Base-by-base conservation (phyloP, 2,329 filamentous ascomycete genomes). In the Xylaria sp. region DNA sequence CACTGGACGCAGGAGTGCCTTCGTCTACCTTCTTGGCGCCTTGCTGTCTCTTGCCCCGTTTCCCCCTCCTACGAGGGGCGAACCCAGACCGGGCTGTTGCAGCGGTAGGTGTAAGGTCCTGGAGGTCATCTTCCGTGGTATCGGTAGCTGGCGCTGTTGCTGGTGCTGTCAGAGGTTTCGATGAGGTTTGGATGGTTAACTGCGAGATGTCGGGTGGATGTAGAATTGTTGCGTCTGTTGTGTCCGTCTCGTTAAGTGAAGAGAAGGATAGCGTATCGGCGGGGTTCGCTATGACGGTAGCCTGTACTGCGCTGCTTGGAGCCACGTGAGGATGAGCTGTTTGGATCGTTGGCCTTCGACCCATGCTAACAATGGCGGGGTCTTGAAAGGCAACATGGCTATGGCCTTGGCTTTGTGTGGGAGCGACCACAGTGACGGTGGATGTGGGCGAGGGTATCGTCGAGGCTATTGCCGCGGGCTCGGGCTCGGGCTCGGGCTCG, bases 281-380 rank as follows among this genome's bases (percentile, higher is more conserved):
- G 23, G 58, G 69, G 55, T 70, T 73, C 15, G 61, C 41, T 8
- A 61, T 68, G 67, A 44, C 25, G 3, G 67, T 57, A 38, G 72
- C 72, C 33, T 74, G 75, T 41, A 69, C 68, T 62, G 73, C 74
- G 65, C 75, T 75, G 46, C 68, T 69, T 4, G 68, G 70, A 54
- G 72, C 74, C 3, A 72, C 69, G n/a, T 68, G 73, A 27, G 69
- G 54, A 44, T 68, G 68, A 25, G 58, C 38, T 10, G 73, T 68
- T 13, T 59, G 71, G 0, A 72, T 70, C 25, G 67, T 72, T 1
- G 81, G 78, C 3, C 76, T 78, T 47, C 79, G 79, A 21, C 80
- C 80, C 51, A 91, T 85, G 72, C 91, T 93, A 46, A 96, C 74
- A 57, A 96, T 96, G 3, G 92, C 92, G 10, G 92, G 92, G 70